Evolutionary conservation across 2,329 filamentous ascomycete genomes (phyloP), one percentile per base, ranked within the genome.

Genomic region (Nectriaceae sp.): DNA sequence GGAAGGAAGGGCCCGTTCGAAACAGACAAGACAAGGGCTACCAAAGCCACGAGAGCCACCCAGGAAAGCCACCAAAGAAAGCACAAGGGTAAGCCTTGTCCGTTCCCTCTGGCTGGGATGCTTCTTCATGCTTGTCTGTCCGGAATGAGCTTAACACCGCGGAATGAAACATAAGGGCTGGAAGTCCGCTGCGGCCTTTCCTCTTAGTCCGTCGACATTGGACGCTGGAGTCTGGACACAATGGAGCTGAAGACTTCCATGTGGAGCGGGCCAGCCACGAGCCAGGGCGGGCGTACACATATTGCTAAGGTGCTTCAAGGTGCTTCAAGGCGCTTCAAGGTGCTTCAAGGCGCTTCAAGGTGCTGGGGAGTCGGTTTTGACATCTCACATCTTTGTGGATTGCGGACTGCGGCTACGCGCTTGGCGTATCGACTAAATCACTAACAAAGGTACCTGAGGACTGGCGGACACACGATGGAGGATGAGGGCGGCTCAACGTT

Each of bases 101-200:
- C 19, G 37, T 39, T 21, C 16, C 37, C 37, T 39, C 37, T 8
- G 16, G 18, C 37, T n/a, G 20, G 37, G 37, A 18, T n/a, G 33
- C 11, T n/a, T 15, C 19, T 10, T 18, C 13, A 39, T 39, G 37
- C 37, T 39, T 39, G 37, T 39, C 33, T 58, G 47, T 40, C 53
- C 47, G 18, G 47, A 60, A 54, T 40, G 44, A 60, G 57, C 47
- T 53, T 54, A 59, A 60, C 24, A 51, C 49, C 21, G 53, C 47
- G 50, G 47, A 59, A 61, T 55, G 52, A 43, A 44, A 52, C 52
- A 46, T 46, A 33, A 50, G 39, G 44, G 47, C 52, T 54, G 42
- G 52, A 50, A 40, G 39, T 39, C 45, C 39, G 45, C 44, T 43
- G 43, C 42, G 36, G 40, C 42, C n/a, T 42, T 39, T 13, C 46